Evolutionary conservation across 2,329 filamentous ascomycete species (phyloP).

Genomic region (Aspergillus neotritici): DNA sequence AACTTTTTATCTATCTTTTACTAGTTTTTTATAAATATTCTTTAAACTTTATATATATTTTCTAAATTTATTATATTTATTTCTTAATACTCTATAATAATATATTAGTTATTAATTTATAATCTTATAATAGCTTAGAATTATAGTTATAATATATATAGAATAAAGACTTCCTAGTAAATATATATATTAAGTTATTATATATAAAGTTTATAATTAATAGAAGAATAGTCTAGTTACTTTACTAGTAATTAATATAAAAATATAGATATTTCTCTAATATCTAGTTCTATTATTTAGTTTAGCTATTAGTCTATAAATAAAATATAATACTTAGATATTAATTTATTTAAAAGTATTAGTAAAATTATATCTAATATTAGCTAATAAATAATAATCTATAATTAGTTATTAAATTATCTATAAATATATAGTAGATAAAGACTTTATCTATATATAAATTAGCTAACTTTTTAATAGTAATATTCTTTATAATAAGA

Average conservation of each 20-base stretch:
- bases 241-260: background rate
- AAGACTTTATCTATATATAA: background rate
- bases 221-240: background rate
- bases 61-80: too few relatives aligned
- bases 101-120: too few relatives aligned
- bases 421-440: background rate
- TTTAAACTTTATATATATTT: too few relatives aligned
- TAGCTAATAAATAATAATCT: background rate
- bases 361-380: background rate
- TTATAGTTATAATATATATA: too few relatives aligned
- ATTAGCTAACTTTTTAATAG: background rate
- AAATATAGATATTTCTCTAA: background rate
- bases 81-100: too few relatives aligned
- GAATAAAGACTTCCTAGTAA: too few relatives aligned
- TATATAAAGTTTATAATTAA: too few relatives aligned
- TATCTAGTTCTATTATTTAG: background rate
- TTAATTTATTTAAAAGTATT: background rate
- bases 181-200: too few relatives aligned
- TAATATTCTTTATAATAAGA: too few relatives aligned
- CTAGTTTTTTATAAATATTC: too few relatives aligned
- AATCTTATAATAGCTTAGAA: too few relatives aligned
- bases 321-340: background rate
- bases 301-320: background rate
- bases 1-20: too few relatives aligned
- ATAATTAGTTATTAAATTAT: background rate